Percentiles rank a stretch among this genome's conserved stretches.
These are phyloP conservation scores for Globisporangium acanthophoron DNA, from an alignment of 352 stramenopile genomes.

Conservation along the genomic window DNA sequence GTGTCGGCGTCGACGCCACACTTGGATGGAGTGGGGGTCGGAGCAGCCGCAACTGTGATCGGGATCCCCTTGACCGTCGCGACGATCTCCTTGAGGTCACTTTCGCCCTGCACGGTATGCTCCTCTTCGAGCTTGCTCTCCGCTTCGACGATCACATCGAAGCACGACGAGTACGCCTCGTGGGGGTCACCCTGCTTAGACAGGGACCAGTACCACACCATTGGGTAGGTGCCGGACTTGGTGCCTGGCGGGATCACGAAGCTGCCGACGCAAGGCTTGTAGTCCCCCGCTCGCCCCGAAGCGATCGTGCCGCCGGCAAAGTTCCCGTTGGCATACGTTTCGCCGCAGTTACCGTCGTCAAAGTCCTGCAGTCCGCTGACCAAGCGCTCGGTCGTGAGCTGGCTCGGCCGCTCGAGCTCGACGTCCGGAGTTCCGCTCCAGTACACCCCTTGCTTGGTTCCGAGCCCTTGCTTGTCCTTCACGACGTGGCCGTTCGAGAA, in stretches of 20 bases:
- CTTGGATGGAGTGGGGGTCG: background rate
- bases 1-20: background rate
- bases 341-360: conserved; percentile 59
- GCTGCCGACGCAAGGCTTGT: conserved; percentile 50
- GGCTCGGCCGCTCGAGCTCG: conserved; percentile 35
- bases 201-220: conserved; percentile 65
- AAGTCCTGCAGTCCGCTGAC: conserved; percentile 63
- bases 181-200: conserved; percentile 24
- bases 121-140: conserved; percentile 14
- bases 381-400: conserved; percentile 49
- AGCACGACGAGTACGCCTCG: conserved; percentile 52
- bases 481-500: conserved; percentile 55
- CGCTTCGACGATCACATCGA: conserved; percentile 22
- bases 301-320: conserved; percentile 24
- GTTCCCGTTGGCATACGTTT: conserved; percentile 35
- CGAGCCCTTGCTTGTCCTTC: conserved; percentile 50
- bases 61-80: background rate
- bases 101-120: conserved; percentile 2
- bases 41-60: background rate
- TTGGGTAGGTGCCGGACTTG: conserved; percentile 44
- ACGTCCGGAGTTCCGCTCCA: conserved; percentile 39
- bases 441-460: conserved; percentile 58
- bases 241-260: conserved; percentile 45
- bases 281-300: conserved; percentile 44
- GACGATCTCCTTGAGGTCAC: background rate